These are phyloP conservation scores for Hypholoma fasciculare DNA, from an alignment of 768 basidiomycete species.

Conservation along the genomic window DNA sequence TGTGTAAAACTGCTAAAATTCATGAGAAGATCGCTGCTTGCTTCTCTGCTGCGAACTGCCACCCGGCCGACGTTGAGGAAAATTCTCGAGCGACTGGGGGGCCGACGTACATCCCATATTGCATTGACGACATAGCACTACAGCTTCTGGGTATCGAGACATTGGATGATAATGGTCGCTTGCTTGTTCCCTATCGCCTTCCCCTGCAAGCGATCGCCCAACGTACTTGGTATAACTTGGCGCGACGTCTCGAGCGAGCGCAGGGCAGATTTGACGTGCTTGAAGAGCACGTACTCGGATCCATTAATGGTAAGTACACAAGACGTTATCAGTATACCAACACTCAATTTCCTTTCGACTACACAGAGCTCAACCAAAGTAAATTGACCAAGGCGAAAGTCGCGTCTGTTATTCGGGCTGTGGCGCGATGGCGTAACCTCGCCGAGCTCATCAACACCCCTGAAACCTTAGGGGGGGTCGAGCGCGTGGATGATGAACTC, in stretches of 20 bases:
- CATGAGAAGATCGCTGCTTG: conserved; percentile 7
- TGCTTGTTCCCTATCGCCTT: background rate
- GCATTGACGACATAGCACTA: conserved; percentile 9
- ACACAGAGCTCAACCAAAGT: too few relatives aligned
- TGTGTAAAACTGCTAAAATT: conserved; percentile 2
- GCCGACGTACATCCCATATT: conserved; percentile 4
- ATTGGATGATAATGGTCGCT: background rate
- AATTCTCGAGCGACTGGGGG: background rate
- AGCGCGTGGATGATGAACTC: conserved; percentile 15
- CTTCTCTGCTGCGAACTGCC: background rate
- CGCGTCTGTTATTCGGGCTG: conserved; percentile 18
- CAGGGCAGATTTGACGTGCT: background rate
- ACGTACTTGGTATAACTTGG: conserved; percentile 8
- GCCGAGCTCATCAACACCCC: background rate
- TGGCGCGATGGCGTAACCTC: conserved; percentile 18
- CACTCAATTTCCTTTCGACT: too few relatives aligned
- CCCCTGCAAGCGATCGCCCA: background rate
- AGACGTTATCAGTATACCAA: too few relatives aligned
- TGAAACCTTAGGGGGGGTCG: conserved; percentile 8
- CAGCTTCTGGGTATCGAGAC: conserved; percentile 11
- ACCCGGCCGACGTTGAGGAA: conserved; percentile 6
- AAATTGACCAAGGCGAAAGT: too few relatives aligned
- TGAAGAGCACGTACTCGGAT: background rate
- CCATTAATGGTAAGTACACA: too few relatives aligned
- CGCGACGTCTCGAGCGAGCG: background rate